These are phyloP conservation scores for Penstemon eatonii DNA, from an alignment of 257 asterid genomes.

Conservation along the genomic window DNA sequence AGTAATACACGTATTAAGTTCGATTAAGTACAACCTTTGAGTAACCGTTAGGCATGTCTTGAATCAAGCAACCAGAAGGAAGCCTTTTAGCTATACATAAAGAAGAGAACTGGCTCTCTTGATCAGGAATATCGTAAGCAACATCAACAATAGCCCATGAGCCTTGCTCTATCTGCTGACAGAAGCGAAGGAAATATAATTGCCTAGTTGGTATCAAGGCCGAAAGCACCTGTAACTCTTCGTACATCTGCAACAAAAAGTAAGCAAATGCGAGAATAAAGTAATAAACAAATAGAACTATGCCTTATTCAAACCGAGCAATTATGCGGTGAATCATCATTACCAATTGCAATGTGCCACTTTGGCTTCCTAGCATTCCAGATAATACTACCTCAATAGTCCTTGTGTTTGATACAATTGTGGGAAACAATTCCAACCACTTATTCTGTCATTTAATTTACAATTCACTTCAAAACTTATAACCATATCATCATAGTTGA, in stretches of 20 bases:
- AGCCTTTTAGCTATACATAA: slow-evolving; percentile 57
- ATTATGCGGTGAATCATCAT: background rate
- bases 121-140: slow-evolving; percentile 70
- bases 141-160: slow-evolving; percentile 87
- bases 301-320: background rate
- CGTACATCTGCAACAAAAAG: slow-evolving; percentile 66
- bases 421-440: slow-evolving; percentile 81
- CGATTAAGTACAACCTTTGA: slow-evolving; percentile 57
- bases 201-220: slow-evolving; percentile 78
- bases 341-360: slow-evolving; percentile 83
- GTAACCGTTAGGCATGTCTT: slow-evolving; percentile 98
- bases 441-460: slow-evolving; percentile 51
- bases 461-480: background rate
- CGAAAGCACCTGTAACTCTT: slow-evolving; percentile 80
- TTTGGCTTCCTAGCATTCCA: slow-evolving; percentile 67
- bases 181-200: slow-evolving; percentile 65
- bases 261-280: background rate
- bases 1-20: no score
- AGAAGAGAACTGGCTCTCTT: slow-evolving; percentile 54
- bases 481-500: background rate
- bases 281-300: background rate
- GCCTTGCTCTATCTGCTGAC: slow-evolving; percentile 86
- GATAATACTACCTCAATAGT: slow-evolving; percentile 76
- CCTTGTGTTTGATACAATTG: slow-evolving; percentile 80
- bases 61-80: slow-evolving; percentile 95